Base-by-base conservation (phyloP, 1,284 basidiomycete genomes). In the Serendipita sp. region DNA sequence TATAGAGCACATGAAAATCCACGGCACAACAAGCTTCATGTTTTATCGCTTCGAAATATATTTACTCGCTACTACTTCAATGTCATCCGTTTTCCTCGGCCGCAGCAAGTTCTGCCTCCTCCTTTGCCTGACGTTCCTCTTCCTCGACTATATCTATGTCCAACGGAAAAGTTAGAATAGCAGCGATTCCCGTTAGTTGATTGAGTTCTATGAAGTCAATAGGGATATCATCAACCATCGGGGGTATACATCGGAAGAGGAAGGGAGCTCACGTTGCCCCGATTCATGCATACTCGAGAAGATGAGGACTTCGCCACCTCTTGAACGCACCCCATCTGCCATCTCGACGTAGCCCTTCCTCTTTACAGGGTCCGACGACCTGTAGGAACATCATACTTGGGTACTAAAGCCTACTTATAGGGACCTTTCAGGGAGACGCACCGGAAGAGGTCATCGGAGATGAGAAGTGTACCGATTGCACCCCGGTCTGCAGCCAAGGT, bases 201-300 rank as follows among this genome's bases (percentile, higher is more conserved):
- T 98, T 98, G 32, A 99, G 78, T 73, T 99, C 93, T 94, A 72
- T 45, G 35, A 58, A 53, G 38, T 62, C 45, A 47, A 41, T 32
- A 13, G 10, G 49, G 61, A 34, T 22, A 12, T 35, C 29, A 22
- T 60, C 47, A 22, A 22, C 22, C 22, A 22, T 41, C 22, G n/a
- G 13, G 17, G 42, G 15, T 26, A 26, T 42, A 34, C 42, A 60
- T 42, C 13, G 10, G 60, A 35, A 26, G 49, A 26, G 60, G 60
- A n/a, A 38, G 6, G 2, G 61, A 45, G 34, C 88, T 70, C 70
- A 93, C 91, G 91, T 78, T 95, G 91, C 29, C 96, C 96, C 30
- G 90, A 92, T 74, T 99, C 95, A 72, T 99, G 96, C 95, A 99
- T 97, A 69, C 91, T 95, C 4, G 93, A 96, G 74, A 99, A 99